Base-by-base conservation (phyloP, 441 rosid genomes). In the Isatis lusitanica region DNA sequence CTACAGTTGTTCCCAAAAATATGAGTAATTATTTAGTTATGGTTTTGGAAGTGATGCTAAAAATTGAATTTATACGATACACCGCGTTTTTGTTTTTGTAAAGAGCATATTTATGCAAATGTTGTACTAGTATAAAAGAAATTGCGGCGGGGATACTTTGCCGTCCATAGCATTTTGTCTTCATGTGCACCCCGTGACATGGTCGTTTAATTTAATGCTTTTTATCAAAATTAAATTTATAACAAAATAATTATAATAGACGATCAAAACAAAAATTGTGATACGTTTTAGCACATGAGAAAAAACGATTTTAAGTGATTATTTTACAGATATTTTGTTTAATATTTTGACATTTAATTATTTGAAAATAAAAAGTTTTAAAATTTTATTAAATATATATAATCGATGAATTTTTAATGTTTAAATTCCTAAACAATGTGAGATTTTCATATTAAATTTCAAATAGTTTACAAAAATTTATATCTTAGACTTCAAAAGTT, bases 141-240 rank as follows among this genome's bases (percentile, higher is more conserved):
- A 7, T 28, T 68, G 74, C 50, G 79, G 74, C 74, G 58, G 63
- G 24, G n/a, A 61, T 62, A 62, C 74, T 60, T 38, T 42, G 60
- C 58, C 65, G 59, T 43, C 36, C 26, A 26, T 50, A 3, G 42
- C 42, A 68, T 13, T 4, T 40, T 52, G 68, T 51, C 63, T 74
- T 40, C 62, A 66, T 17, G 52, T 57, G 62, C 55, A 74, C 40
- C 18, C 36, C 62, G 53, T 74, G 44, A 66, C 18, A 13, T 48
- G 9, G 30, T 70, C 59, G 17, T 70, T 59, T n/a, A 28, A 7
- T 48, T 38, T 60, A 24, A 24, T 5, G 11, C 26, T 50, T 48
- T 48, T 21, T 50, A 5, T 50, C 8, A 48, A 48, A 21, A 15
- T 30, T 18, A n/a, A 42, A 4, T 57, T 67, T 7, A 26, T 40